A percentile compares a stretch with the other conserved stretches of the same genome.
These are phyloP conservation scores for Silybum marianum DNA, from an alignment of 129 eudicot genomes.

Conservation along the genomic window DNA sequence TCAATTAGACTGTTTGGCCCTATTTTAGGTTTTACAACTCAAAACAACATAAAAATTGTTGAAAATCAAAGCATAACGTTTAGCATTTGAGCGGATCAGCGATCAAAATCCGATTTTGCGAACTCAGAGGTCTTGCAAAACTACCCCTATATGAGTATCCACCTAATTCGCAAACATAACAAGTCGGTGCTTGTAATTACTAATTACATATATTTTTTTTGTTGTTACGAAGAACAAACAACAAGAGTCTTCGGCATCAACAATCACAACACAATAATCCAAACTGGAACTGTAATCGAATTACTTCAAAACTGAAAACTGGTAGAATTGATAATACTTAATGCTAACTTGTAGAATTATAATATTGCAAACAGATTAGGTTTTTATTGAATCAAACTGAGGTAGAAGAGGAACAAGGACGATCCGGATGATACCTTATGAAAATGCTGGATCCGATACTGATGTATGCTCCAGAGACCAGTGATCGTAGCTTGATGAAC, in stretches of 20 bases:
- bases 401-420: background rate
- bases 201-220: background rate
- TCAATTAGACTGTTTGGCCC: background rate
- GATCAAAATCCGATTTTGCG: background rate
- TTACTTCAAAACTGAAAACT: slow-evolving; percentile 8
- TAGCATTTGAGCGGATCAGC: background rate
- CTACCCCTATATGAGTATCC: background rate
- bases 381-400: background rate
- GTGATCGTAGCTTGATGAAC: slow-evolving; percentile 19
- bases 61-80: background rate
- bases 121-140: background rate
- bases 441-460: slow-evolving; percentile 31
- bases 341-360: slow-evolving; percentile 14
- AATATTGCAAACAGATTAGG: background rate
- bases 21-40: background rate
- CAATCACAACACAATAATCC: background rate
- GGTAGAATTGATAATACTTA: background rate
- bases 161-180: background rate
- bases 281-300: slow-evolving; percentile 13
- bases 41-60: background rate
- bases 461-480: background rate
- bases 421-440: slow-evolving; percentile 14
- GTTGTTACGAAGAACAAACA: slow-evolving; percentile 7
- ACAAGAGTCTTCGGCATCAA: background rate
- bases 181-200: background rate